Evolutionary conservation across 352 stramenopile species (phyloP).

Genomic region (Phytophthora sp.): DNA sequence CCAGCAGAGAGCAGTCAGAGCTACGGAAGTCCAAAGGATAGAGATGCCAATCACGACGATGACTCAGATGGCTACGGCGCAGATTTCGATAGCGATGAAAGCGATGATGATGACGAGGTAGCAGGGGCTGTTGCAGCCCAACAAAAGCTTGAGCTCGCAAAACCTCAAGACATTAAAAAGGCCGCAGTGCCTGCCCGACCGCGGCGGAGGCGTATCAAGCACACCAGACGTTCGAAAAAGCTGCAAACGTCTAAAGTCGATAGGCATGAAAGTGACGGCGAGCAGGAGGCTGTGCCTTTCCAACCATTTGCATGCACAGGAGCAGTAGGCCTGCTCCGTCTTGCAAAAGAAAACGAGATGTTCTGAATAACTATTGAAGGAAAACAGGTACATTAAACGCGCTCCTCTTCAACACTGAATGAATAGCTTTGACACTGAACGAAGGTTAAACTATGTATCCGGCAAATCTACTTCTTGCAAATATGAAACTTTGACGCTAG

Average conservation of each 20-base stretch:
- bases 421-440: too few relatives aligned
- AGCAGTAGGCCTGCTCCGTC: constrained; percentile 59
- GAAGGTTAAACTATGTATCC: too few relatives aligned
- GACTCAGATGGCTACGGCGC: constrained; percentile 65
- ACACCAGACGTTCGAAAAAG: constrained; percentile 30
- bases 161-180: constrained; percentile 5
- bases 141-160: constrained; percentile 26
- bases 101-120: constrained; percentile 45
- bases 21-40: constrained; percentile 8
- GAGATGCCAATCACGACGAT: constrained; percentile 11
- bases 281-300: constrained; percentile 37
- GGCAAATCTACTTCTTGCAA: too few relatives aligned
- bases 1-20: constrained; percentile 1
- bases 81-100: constrained; percentile 74
- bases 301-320: constrained; percentile 74
- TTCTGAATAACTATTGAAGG: constrained; percentile 48
- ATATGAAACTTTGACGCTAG: too few relatives aligned
- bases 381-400: background rate
- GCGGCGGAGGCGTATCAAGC: constrained; percentile 31
- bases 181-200: constrained; percentile 5
- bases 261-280: constrained; percentile 15
- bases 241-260: constrained; percentile 24
- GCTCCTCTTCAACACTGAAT: too few relatives aligned
- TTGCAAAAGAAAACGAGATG: constrained; percentile 79
- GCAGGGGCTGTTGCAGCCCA: constrained; percentile 2